Conservation (phyloP, 2,329 filamentous ascomycete genomes). For the Fusarium gaditjirri region DNA sequence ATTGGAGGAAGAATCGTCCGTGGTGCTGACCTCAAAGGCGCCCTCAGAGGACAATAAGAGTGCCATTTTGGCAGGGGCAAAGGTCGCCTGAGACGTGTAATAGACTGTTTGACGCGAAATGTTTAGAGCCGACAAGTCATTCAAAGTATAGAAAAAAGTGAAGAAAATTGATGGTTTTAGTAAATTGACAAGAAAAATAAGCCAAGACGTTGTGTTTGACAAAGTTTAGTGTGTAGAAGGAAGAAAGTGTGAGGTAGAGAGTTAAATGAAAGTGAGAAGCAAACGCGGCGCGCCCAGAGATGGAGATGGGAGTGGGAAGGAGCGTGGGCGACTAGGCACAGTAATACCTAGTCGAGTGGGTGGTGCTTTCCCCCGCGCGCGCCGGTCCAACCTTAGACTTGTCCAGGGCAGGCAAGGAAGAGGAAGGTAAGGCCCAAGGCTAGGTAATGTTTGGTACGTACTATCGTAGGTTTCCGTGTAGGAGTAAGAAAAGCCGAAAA, state of each 20-base stretch:
- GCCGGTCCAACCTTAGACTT: slow-evolving; percentile 36
- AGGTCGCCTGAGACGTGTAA: slow-evolving; percentile 8
- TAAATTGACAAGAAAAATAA: background rate
- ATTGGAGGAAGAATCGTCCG: slow-evolving; percentile 57
- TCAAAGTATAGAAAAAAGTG: background rate
- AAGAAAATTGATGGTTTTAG: background rate
- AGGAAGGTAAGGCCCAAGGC: slow-evolving; percentile 7
- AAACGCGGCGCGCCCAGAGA: slow-evolving; percentile 40
- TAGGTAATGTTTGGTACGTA: slow-evolving; percentile 33
- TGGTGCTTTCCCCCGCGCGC: slow-evolving; percentile 36
- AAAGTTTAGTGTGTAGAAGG: slow-evolving; percentile 4
- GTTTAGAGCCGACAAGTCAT: slow-evolving; percentile 25
- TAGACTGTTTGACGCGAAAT: slow-evolving; percentile 36
- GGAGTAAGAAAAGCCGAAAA: slow-evolving; percentile 28
- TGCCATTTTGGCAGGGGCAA: slow-evolving; percentile 44
- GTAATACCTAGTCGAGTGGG: slow-evolving; percentile 23
- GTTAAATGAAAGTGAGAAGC: slow-evolving; percentile 30
- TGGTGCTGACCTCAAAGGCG: slow-evolving; percentile 44
- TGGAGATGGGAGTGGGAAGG: slow-evolving; percentile 31
- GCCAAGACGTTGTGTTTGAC: slow-evolving; percentile 1
- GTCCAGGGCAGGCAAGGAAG: slow-evolving; percentile 18
- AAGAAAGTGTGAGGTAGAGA: slow-evolving; percentile 2
- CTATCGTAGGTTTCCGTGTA: slow-evolving; percentile 13
- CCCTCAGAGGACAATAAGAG: slow-evolving; percentile 48
- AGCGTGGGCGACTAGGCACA: slow-evolving; percentile 33